phyloP scores from a whole-genome alignment of 495 filamentous ascomycete genomes.

The Penicillium bovifimosum region DNA sequence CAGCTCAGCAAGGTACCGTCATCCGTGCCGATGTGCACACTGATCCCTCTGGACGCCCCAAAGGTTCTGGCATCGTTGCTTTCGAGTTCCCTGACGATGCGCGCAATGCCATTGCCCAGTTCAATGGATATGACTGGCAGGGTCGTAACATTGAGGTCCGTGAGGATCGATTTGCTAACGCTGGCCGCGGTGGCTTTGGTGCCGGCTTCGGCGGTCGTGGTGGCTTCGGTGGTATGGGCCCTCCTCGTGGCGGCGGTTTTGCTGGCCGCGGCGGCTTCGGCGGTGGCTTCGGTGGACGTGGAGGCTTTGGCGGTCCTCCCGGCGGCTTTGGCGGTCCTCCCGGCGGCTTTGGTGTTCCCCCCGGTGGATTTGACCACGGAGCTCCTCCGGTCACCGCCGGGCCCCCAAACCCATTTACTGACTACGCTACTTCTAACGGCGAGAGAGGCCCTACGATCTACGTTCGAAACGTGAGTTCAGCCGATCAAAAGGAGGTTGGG shows the following conservation, averaged over 20 bases:
- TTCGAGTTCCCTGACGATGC: constrained; percentile 94
- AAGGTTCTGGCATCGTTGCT: constrained; percentile 91
- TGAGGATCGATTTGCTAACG: constrained; percentile 86
- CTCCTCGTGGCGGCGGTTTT: constrained; percentile 15
- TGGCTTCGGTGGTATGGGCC: constrained; percentile 24
- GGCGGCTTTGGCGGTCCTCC: constrained; percentile 30
- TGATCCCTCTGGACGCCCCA: constrained; percentile 87
- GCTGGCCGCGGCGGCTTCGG: constrained; percentile 38
- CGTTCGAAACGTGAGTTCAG: constrained; percentile 84
- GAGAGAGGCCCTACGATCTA: constrained; percentile 83
- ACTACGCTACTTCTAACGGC: constrained; percentile 81
- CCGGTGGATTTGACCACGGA: constrained; percentile 42
- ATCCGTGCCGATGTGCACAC: constrained; percentile 95
- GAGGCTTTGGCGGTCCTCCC: constrained; percentile 30
- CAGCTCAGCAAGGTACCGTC: constrained; percentile 69
- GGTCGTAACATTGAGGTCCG: constrained; percentile 89
- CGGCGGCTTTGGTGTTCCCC: constrained; percentile 24
- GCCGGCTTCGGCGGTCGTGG: constrained; percentile 47
- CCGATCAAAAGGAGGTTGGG: neutral
- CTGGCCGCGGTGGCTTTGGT: constrained; percentile 43
- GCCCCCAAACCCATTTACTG: constrained; percentile 93
- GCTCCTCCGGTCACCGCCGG: constrained; percentile 26
- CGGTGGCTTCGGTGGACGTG: constrained; percentile 25
- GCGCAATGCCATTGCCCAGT: constrained; percentile 89
- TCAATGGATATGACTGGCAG: constrained; percentile 99